Evolutionary conservation across 2,329 filamentous ascomycete species (phyloP).

Genomic region (Magnaporthiopsis poae): DNA sequence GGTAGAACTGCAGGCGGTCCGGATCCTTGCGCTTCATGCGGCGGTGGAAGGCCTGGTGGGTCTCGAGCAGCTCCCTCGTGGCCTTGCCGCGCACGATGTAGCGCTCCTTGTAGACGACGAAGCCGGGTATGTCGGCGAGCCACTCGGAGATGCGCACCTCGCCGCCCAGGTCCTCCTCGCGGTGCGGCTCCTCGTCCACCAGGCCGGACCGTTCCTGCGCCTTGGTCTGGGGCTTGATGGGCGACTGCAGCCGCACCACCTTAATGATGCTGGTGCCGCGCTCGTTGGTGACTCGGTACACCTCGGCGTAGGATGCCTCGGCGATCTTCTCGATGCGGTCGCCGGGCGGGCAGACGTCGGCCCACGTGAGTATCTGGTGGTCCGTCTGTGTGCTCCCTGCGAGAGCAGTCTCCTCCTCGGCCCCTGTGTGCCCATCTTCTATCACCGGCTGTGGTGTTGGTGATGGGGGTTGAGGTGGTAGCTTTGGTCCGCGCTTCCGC

Average conservation of each 20-base stretch:
- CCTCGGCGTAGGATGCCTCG: conserved; percentile 57
- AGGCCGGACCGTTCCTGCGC: conserved; percentile 42
- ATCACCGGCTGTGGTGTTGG: neutral
- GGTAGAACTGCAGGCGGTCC: conserved; percentile 50
- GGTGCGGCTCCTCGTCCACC: conserved; percentile 50
- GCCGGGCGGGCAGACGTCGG: conserved; percentile 44
- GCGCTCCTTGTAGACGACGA: conserved; percentile 56
- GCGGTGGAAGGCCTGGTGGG: conserved; percentile 49
- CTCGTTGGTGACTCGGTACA: conserved; percentile 52
- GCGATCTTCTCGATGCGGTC: conserved; percentile 53
- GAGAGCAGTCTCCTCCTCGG: no score
- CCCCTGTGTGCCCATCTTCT: neutral
- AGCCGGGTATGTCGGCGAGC: conserved; percentile 54
- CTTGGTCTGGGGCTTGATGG: conserved; percentile 49
- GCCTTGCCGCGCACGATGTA: conserved; percentile 50
- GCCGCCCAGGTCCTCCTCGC: conserved; percentile 43
- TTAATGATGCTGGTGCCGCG: conserved; percentile 57
- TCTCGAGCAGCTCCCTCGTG: conserved; percentile 43
- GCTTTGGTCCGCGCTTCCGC: neutral
- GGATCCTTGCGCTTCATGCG: conserved; percentile 46
- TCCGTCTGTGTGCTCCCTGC: conserved; percentile 1
- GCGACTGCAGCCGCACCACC: conserved; percentile 49
- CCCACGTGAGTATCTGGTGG: conserved; percentile 43
- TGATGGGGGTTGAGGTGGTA: neutral
- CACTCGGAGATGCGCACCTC: conserved; percentile 55